Conservation (phyloP, 2,329 filamentous ascomycete genomes). For the Scleromitrula shiraiana region DNA sequence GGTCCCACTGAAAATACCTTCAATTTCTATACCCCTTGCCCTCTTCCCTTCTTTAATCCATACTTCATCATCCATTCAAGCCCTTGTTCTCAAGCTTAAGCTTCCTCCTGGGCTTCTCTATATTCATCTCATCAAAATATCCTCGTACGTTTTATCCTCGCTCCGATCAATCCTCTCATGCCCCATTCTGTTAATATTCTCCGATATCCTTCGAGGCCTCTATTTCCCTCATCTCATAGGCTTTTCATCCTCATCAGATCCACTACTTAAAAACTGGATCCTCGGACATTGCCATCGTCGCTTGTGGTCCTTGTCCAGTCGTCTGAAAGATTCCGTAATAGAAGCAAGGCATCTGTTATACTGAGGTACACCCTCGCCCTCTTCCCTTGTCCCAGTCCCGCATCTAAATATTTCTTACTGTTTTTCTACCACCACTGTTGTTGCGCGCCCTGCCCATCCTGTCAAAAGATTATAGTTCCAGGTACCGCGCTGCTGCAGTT, state of each 20-base stretch:
- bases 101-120: constrained; percentile 7
- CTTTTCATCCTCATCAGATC: constrained; percentile 23
- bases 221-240: constrained; percentile 8
- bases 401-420: constrained; percentile 12
- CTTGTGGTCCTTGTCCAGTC: constrained; percentile 20
- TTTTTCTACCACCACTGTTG: constrained; percentile 15
- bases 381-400: constrained; percentile 23
- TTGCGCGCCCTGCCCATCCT: constrained; percentile 18
- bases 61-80: neutral
- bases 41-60: constrained; percentile 3
- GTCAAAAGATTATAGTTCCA: constrained; percentile 25
- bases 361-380: constrained; percentile 29
- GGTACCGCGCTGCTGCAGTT: constrained; percentile 24
- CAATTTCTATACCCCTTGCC: constrained; percentile 9
- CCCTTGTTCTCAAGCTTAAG: constrained; percentile 10
- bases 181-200: constrained; percentile 20
- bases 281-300: constrained; percentile 28
- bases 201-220: constrained; percentile 17
- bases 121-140: constrained; percentile 12
- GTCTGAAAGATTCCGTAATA: constrained; percentile 25
- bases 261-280: constrained; percentile 24
- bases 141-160: constrained; percentile 23
- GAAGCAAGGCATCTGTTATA: constrained; percentile 28
- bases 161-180: constrained; percentile 24
- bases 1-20: constrained; percentile 12